phyloP scores from a whole-genome alignment of 169 alveolate species.

The Eimeria falciformis region DNA sequence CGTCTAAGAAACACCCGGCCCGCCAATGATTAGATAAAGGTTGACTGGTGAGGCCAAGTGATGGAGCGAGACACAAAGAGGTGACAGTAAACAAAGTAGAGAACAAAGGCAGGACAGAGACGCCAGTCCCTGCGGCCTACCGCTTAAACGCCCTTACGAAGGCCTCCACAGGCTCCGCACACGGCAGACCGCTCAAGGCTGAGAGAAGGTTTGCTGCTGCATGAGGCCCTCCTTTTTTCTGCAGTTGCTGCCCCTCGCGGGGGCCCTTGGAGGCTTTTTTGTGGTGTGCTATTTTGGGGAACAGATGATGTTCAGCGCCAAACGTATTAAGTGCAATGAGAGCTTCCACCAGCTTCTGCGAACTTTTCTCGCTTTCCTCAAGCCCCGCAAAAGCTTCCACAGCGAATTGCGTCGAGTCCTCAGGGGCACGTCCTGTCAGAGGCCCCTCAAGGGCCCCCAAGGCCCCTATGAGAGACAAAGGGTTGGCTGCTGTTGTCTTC shows the following conservation, averaged over 20 bases:
- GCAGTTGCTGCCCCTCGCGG: not conserved
- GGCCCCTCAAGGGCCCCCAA: not conserved
- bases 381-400: not conserved
- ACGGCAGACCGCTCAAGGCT: not conserved
- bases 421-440: too few species aligned
- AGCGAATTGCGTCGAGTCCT: not conserved
- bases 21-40: too few species aligned
- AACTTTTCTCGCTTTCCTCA: not conserved
- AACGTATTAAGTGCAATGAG: not conserved
- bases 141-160: not conserved
- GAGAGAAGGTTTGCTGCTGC: not conserved
- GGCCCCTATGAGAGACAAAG: conserved; percentile 3
- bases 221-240: not conserved
- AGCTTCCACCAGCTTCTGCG: not conserved
- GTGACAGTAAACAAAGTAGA: too few species aligned
- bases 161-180: not conserved
- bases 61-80: too few species aligned
- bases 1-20: too few species aligned
- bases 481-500: not conserved
- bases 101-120: too few species aligned
- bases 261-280: not conserved
- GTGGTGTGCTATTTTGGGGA: not conserved
- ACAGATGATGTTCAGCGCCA: not conserved
- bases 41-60: too few species aligned
- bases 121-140: too few species aligned